These are phyloP conservation scores for Rhododendron griersonianum DNA, from an alignment of 148 eudicot species.

Conservation along the genomic window DNA sequence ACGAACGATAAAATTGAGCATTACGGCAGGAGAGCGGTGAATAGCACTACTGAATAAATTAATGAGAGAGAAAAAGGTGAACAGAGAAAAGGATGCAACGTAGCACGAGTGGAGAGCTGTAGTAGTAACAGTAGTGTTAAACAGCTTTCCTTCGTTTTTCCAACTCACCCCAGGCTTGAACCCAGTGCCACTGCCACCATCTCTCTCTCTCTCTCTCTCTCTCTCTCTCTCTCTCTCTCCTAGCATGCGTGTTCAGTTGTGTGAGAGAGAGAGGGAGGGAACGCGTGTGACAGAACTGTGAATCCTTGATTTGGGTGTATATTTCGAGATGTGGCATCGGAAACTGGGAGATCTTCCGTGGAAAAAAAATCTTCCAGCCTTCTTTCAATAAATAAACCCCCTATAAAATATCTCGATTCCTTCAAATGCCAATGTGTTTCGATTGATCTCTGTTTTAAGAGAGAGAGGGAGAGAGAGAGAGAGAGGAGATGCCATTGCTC, in stretches of 20 bases:
- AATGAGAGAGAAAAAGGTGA: no score
- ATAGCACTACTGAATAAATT: no score
- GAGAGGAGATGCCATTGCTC: background rate
- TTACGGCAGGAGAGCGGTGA: no score
- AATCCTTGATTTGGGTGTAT: background rate
- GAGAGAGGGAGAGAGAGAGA: background rate
- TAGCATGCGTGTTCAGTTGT: background rate
- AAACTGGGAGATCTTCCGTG: background rate
- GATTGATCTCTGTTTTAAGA: background rate
- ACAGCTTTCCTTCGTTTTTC: background rate
- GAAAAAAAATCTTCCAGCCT: background rate
- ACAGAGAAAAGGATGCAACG: background rate
- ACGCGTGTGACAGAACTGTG: background rate
- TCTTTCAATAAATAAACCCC: background rate
- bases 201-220: background rate
- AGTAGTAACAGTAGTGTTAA: background rate
- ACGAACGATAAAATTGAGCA: no score
- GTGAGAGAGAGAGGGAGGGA: background rate
- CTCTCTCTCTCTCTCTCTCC: background rate
- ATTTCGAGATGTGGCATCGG: background rate
- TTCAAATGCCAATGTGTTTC: conserved; percentile 2
- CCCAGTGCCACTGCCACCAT: background rate
- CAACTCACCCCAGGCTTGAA: background rate
- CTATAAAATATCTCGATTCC: background rate
- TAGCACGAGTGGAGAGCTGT: background rate